These are phyloP conservation scores for Cadophora sp. DNA, from an alignment of 2,329 filamentous ascomycete species.

Conservation along the genomic window DNA sequence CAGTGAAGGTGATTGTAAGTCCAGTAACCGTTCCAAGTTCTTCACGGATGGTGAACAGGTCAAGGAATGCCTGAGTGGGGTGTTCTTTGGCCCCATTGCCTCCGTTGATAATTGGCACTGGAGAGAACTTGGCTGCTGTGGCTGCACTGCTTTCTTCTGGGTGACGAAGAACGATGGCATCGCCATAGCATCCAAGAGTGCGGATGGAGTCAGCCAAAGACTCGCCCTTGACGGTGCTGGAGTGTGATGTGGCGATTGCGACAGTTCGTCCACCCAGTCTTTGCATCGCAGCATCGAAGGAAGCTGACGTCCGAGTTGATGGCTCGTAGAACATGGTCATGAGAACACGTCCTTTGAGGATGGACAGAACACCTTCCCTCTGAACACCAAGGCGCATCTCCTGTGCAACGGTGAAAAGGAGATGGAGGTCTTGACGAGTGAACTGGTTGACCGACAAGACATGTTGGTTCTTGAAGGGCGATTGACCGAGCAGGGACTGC, in stretches of 20 bases:
- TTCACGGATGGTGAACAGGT: conserved; percentile 98
- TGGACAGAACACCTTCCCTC: conserved; percentile 85
- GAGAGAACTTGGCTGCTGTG: conserved; percentile 83
- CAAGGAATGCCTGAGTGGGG: conserved; percentile 95
- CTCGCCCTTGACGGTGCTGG: conserved; percentile 94
- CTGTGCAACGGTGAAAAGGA: conserved; percentile 94
- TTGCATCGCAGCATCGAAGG: conserved; percentile 98
- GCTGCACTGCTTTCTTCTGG: conserved; percentile 82
- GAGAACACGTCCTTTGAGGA: conserved; percentile 85
- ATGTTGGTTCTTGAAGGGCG: conserved; percentile 87
- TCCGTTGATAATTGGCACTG: conserved; percentile 94
- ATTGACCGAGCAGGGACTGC: conserved; percentile 75
- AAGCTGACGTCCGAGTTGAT: conserved; percentile 92
- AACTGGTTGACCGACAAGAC: conserved; percentile 94
- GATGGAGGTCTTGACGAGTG: conserved; percentile 83
- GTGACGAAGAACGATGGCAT: conserved; percentile 95
- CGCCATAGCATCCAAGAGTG: conserved; percentile 91
- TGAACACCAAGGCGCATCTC: conserved; percentile 97
- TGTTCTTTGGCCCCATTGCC: conserved; percentile 97
- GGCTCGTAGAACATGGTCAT: conserved; percentile 98
- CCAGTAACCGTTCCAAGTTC: conserved; percentile 95
- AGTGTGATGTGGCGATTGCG: conserved; percentile 80
- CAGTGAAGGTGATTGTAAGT: conserved; percentile 93
- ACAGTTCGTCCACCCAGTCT: conserved; percentile 89
- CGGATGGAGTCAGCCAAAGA: conserved; percentile 91